Evolutionary conservation across 2,329 filamentous ascomycete genomes (phyloP).

Genomic region (Xylaria sp.): DNA sequence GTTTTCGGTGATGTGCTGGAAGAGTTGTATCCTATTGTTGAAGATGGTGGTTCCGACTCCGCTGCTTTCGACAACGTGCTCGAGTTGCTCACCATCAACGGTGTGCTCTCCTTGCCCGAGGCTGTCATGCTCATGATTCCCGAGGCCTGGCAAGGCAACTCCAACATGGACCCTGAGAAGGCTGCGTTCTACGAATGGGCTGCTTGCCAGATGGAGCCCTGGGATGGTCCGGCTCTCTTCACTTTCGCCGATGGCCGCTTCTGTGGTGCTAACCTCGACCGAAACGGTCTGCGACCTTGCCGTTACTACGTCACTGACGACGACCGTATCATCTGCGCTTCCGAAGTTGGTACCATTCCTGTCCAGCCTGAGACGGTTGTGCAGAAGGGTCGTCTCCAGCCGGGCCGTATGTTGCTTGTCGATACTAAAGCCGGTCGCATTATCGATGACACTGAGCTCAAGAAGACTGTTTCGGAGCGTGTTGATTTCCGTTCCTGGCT

Average conservation of each 20-base stretch:
- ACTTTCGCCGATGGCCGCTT: conserved; percentile 95
- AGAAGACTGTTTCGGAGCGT: conserved; percentile 78
- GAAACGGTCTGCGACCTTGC: conserved; percentile 91
- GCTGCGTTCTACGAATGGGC: conserved; percentile 98
- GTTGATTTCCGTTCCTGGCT: conserved; percentile 87
- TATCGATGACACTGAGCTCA: conserved; percentile 89
- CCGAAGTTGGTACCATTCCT: conserved; percentile 87
- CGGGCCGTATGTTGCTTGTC: conserved; percentile 92
- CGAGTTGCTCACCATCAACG: conserved; percentile 90
- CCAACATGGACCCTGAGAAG: conserved; percentile 87
- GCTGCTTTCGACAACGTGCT: conserved; percentile 96
- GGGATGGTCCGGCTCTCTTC: conserved; percentile 95
- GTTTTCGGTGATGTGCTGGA: conserved; percentile 91
- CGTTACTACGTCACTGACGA: conserved; percentile 96
- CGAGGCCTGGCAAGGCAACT: conserved; percentile 95
- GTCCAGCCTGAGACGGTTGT: conserved; percentile 87
- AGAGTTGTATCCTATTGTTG: conserved; percentile 85
- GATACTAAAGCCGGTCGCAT: conserved; percentile 86
- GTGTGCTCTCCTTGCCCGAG: conserved; percentile 88
- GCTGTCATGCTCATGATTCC: conserved; percentile 99
- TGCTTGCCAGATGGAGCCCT: conserved; percentile 97
- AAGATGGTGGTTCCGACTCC: conserved; percentile 94
- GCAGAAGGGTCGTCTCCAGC: conserved; percentile 89
- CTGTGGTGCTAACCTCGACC: conserved; percentile 93
- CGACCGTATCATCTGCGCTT: conserved; percentile 94